Percentiles rank a stretch among this genome's conserved stretches.
These are phyloP conservation scores for Gossypium herbaceum DNA, from an alignment of 345 rosid genomes.

Conservation along the genomic window DNA sequence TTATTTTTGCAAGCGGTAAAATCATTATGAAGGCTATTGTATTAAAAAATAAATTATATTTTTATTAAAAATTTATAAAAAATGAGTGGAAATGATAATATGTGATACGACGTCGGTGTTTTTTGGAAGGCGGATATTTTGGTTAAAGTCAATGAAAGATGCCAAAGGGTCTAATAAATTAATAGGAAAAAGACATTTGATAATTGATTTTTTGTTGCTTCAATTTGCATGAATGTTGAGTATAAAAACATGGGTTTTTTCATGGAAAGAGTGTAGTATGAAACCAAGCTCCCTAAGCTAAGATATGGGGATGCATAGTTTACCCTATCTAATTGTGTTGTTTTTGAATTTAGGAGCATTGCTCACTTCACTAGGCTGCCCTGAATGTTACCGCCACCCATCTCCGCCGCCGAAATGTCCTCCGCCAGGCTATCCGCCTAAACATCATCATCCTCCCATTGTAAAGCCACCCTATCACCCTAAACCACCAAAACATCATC, in stretches of 20 bases:
- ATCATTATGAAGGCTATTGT: too few relatives aligned
- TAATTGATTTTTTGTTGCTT: not conserved
- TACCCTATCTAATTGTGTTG: slow-evolving; percentile 16
- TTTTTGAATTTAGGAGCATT: slow-evolving; percentile 26
- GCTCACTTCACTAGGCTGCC: slow-evolving; percentile 35
- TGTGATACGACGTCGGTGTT: too few relatives aligned
- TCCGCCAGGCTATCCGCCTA: slow-evolving; percentile 21
- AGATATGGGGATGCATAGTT: slow-evolving; percentile 4
- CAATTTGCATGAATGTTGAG: not conserved
- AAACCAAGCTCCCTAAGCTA: not conserved
- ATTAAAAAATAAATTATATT: too few relatives aligned
- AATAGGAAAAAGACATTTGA: not conserved
- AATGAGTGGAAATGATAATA: not conserved
- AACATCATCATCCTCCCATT: slow-evolving; percentile 35
- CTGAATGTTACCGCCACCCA: slow-evolving; percentile 39
- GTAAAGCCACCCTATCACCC: slow-evolving; percentile 31
- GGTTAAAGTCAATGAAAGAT: not conserved
- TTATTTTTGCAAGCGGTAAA: too few relatives aligned
- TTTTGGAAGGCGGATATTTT: too few relatives aligned
- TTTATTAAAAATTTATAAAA: too few relatives aligned
- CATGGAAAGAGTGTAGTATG: not conserved
- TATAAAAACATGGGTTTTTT: not conserved
- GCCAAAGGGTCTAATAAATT: not conserved
- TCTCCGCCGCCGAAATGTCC: slow-evolving; percentile 33
- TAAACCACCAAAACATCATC: slow-evolving; percentile 24